Evolutionary conservation across 1,139 yeast species (phyloP).

Genomic region (Blastobotrys aristatus): DNA sequence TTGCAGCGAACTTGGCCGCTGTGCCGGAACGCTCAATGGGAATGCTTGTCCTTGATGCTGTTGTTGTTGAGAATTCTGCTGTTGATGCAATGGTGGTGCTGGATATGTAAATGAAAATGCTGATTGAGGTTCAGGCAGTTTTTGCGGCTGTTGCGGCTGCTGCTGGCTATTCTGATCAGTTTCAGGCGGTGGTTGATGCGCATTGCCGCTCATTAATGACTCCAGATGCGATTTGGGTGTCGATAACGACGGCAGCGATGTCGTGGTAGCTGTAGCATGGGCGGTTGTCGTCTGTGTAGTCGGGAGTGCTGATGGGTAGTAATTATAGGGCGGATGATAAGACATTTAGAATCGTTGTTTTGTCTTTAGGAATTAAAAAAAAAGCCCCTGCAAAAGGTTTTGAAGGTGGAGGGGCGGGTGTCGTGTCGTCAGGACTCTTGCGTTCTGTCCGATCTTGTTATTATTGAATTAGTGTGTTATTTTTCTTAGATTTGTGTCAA

Average conservation of each 20-base stretch:
- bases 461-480: neutral
- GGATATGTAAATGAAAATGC: slow-evolving; percentile 3
- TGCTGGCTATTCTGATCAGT: neutral
- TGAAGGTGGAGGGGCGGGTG: too few relatives aligned
- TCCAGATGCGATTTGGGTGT: slow-evolving; percentile 15
- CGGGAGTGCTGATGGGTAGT: slow-evolving; percentile 11
- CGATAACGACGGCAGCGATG: slow-evolving; percentile 12
- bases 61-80: slow-evolving; percentile 2
- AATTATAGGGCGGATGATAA: slow-evolving; percentile 13
- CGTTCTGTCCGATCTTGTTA: too few relatives aligned
- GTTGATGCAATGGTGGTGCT: slow-evolving; percentile 4
- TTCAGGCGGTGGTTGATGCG: slow-evolving; percentile 1
- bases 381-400: neutral
- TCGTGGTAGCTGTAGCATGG: slow-evolving; percentile 15
- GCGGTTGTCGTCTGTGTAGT: slow-evolving; percentile 15
- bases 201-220: slow-evolving; percentile 9
- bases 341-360: slow-evolving; percentile 7
- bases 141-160: neutral
- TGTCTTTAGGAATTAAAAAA: neutral
- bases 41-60: slow-evolving; percentile 4
- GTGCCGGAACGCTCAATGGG: slow-evolving; percentile 10
- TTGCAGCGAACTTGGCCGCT: slow-evolving; percentile 10
- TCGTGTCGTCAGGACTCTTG: too few relatives aligned
- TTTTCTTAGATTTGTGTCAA: neutral
- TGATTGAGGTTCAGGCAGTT: neutral